Evolutionary conservation across 306 rosid genomes (phyloP).

Genomic region (Dryas alaskensis): DNA sequence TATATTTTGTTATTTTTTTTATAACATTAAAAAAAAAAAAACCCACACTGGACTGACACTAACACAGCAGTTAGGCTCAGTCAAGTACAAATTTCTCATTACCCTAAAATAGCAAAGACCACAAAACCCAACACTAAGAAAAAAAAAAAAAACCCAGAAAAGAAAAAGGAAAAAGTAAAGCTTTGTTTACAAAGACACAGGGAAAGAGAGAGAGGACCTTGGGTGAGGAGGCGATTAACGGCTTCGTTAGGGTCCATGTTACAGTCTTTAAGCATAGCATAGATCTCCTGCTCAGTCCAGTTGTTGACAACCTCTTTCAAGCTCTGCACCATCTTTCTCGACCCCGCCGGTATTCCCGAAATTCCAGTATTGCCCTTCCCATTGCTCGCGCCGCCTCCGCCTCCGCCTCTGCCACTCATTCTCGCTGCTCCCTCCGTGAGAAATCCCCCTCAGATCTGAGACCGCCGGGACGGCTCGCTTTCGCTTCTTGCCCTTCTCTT

Average conservation of each 20-base stretch:
- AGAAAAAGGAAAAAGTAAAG: not conserved
- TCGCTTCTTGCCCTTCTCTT: conserved; percentile 15
- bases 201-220: conserved; percentile 45
- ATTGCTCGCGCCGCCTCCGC: conserved; percentile 26
- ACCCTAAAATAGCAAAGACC: not conserved
- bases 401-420: conserved; percentile 72
- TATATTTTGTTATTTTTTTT: not conserved
- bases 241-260: conserved; percentile 99
- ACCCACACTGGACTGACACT: not conserved
- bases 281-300: conserved; percentile 94
- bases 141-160: not conserved
- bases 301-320: conserved; percentile 85
- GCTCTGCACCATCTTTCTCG: conserved; percentile 90
- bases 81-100: not conserved
- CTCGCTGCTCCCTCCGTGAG: conserved; percentile 22
- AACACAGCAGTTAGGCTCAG: not conserved
- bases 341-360: conserved; percentile 71
- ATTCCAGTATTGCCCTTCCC: conserved; percentile 54
- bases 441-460: conserved; percentile 45
- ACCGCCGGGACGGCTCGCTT: conserved; percentile 18
- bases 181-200: not conserved
- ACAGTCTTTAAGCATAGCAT: conserved; percentile 83
- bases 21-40: not conserved
- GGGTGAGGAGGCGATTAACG: conserved; percentile 93
- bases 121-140: not conserved